Conservation (phyloP, 2,329 filamentous ascomycete species). For the Fulvia fulva region DNA sequence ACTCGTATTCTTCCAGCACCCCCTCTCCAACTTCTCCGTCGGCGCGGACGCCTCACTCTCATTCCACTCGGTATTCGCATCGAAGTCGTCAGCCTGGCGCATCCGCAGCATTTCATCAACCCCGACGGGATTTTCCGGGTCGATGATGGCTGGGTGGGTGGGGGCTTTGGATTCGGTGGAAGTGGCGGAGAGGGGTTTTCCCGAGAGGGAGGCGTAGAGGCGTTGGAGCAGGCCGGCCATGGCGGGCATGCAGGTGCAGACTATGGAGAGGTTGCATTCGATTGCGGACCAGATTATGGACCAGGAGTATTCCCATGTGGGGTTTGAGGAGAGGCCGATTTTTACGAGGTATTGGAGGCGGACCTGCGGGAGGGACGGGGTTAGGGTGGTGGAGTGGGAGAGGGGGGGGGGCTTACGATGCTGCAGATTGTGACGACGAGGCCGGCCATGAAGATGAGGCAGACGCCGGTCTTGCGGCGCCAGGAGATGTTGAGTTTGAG, state of each 20-base stretch:
- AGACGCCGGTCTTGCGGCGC: conserved; percentile 17
- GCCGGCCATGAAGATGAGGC: conserved; percentile 20
- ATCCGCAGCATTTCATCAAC: conserved; percentile 18
- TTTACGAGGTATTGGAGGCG: conserved; percentile 21
- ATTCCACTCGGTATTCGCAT: conserved; percentile 3
- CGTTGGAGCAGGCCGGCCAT: conserved; percentile 19
- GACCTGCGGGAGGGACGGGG: background rate
- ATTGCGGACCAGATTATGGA: conserved; percentile 15
- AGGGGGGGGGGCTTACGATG: conserved; percentile 6
- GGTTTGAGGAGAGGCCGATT: conserved; percentile 14
- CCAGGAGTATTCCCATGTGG: conserved; percentile 19
- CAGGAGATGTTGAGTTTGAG: conserved; percentile 22
- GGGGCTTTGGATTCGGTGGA: conserved; percentile 13
- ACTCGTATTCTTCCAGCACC: background rate
- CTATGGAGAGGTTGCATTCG: conserved; percentile 18
- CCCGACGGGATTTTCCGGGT: conserved; percentile 16
- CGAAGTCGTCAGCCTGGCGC: conserved; percentile 10
- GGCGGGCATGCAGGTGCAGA: conserved; percentile 21
- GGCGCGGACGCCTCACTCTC: conserved; percentile 13
- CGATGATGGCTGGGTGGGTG: conserved; percentile 14
- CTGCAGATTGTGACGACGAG: conserved; percentile 18
- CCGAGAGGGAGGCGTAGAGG: conserved; percentile 15
- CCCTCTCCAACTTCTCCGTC: conserved; percentile 1
- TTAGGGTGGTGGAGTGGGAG: background rate
- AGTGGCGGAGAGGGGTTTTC: conserved; percentile 12